Evolutionary conservation across 108 stramenopile species (phyloP).

Genomic region (Skeletonema costatum): DNA sequence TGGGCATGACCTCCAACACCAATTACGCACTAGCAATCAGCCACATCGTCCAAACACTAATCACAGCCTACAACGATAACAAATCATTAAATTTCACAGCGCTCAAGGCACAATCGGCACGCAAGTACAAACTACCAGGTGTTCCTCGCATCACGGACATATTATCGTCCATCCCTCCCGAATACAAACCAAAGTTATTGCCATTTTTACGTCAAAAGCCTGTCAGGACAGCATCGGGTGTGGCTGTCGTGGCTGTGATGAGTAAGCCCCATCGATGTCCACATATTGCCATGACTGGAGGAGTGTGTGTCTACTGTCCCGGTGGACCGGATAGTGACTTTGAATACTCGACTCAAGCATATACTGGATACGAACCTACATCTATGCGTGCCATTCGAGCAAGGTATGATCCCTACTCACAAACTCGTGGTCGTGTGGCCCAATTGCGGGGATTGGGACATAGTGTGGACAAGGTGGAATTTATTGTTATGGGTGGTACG

Average conservation of each 20-base stretch:
- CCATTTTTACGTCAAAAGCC: constrained; percentile 92
- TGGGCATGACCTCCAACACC: constrained; percentile 25
- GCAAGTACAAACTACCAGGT: constrained; percentile 83
- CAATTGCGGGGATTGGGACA: constrained; percentile 91
- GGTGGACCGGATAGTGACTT: constrained; percentile 96
- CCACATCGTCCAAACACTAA: constrained; percentile 83
- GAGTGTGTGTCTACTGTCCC: constrained; percentile 97
- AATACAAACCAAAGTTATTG: constrained; percentile 73
- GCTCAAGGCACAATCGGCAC: constrained; percentile 77
- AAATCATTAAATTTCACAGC: constrained; percentile 85
- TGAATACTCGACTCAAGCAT: constrained; percentile 96
- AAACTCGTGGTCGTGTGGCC: constrained; percentile 89
- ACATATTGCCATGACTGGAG: constrained; percentile 92
- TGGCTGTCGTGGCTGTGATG: constrained; percentile 97
- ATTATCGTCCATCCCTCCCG: constrained; percentile 84
- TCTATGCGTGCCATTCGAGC: constrained; percentile 95
- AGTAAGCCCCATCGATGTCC: constrained; percentile 97
- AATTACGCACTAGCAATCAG: constrained; percentile 80
- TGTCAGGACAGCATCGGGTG: constrained; percentile 92
- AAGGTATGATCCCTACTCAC: constrained; percentile 91
- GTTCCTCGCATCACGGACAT: constrained; percentile 92
- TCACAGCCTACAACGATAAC: constrained; percentile 82
- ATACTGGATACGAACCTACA: constrained; percentile 97
- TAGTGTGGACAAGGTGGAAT: constrained; percentile 94
- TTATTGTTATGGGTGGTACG: constrained; percentile 97